Evolutionary conservation across 176 grass and related monocot species (phyloP).

Genomic region (Raddia distichophylla): DNA sequence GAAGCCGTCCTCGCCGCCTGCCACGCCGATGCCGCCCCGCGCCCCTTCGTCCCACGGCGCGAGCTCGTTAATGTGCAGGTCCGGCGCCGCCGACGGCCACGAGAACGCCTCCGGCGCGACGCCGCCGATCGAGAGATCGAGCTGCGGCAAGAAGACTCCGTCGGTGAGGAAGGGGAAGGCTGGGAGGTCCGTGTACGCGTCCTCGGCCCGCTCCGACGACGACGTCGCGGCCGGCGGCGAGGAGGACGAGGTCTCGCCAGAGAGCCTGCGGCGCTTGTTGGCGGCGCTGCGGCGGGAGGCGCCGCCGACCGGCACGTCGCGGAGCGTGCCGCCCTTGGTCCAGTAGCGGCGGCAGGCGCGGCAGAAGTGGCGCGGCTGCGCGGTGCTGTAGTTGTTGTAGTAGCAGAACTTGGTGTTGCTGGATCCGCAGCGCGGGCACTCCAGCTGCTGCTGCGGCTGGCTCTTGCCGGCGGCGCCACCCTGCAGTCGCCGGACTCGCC

Average conservation of each 20-base stretch:
- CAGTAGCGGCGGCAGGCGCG: constrained; percentile 87
- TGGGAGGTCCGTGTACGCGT: neutral
- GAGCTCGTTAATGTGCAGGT: constrained; percentile 6
- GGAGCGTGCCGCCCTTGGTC: constrained; percentile 85
- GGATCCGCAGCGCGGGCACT: constrained; percentile 78
- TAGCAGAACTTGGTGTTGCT: constrained; percentile 98
- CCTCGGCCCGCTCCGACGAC: neutral
- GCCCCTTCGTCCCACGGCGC: constrained; percentile 33
- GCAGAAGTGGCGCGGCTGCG: constrained; percentile 93
- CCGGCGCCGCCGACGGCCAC: neutral
- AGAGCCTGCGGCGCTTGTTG: constrained; percentile 60
- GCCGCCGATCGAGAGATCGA: constrained; percentile 34
- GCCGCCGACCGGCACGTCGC: constrained; percentile 82
- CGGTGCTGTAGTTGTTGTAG: constrained; percentile 97
- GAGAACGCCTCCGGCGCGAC: constrained; percentile 11
- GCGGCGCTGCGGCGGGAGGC: constrained; percentile 41
- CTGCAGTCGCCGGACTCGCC: neutral
- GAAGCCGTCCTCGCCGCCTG: constrained; percentile 45
- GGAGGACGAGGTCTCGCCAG: neutral
- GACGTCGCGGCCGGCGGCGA: neutral
- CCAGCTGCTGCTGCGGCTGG: constrained; percentile 42
- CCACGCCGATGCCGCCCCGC: neutral
- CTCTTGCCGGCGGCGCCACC: constrained; percentile 9
- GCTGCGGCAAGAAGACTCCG: constrained; percentile 38
- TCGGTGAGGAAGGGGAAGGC: constrained; percentile 49